A percentile compares a stretch with the other conserved stretches of the same genome.
phyloP scores from a whole-genome alignment of 2,329 filamentous ascomycete species.

The Botrytis fragariae region DNA sequence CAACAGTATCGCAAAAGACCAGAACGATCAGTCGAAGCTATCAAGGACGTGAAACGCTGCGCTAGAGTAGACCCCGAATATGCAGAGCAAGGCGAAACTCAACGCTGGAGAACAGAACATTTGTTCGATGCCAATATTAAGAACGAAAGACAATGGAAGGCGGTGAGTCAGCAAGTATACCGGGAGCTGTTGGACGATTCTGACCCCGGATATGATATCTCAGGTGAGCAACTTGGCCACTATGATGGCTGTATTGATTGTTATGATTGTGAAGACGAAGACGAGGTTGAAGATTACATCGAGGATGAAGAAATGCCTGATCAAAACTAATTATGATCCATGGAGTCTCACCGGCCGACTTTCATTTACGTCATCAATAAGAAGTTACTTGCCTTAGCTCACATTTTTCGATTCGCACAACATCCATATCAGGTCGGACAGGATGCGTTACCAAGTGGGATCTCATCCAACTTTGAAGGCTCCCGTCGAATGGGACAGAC shows the following conservation, averaged over 20 bases:
- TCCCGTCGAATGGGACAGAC: not conserved
- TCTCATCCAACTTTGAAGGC: not conserved
- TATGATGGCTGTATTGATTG: not conserved
- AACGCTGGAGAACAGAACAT: not conserved
- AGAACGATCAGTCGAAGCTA: not conserved
- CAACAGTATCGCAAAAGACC: not conserved
- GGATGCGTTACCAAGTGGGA: not conserved
- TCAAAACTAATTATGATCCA: no score
- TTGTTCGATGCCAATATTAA: not conserved
- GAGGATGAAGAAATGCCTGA: not conserved
- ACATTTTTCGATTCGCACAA: not conserved
- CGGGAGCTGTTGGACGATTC: not conserved
- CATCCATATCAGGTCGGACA: not conserved
- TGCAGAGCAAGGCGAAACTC: not conserved
- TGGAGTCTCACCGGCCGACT: no score
- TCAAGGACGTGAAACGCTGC: not conserved
- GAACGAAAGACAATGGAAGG: not conserved
- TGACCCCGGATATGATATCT: not conserved
- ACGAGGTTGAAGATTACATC: not conserved
- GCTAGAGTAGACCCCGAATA: not conserved
- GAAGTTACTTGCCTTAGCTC: not conserved
- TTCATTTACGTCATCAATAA: not conserved
- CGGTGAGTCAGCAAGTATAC: not conserved
- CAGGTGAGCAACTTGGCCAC: not conserved
- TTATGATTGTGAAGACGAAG: not conserved